Base-by-base conservation (phyloP, 164 flowering plant species). In the Aristolochia contorta region DNA sequence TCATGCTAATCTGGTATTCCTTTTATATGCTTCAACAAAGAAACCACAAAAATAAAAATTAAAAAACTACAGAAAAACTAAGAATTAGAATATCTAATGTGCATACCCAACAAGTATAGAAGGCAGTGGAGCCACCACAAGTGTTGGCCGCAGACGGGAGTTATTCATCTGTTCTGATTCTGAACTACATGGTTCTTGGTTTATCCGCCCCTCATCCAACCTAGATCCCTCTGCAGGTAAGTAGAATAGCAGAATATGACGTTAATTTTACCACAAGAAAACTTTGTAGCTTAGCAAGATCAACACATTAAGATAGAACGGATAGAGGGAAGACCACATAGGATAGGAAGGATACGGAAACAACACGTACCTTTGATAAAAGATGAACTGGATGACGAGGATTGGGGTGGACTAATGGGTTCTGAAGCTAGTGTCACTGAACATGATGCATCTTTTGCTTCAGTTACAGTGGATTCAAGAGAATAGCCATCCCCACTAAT, bases 71-170 rank as follows among this genome's bases (percentile, higher is more conserved):
- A 13, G 16, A 21, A 37, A 23, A 16, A 32, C 0, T 32, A 62
- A 20, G 16, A 21, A 37, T 5, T 37, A 23, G 19, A 18, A 24
- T 46, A 4, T 23, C 58, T 25, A 21, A 62, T 19, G 43, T 7
- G 22, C 85, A 65, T 88, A 94, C 99, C 99, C 99, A 67, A 94
- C 89, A 77, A 94, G 99, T 61, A 94, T 79, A 57, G 97, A 77
- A 67, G 99, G 97, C 67, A 77, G 73, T 23, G 97, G 96, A 75
- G 89, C 76, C 49, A 76, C 87, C 75, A 72, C 61, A 51, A 86
- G 66, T 60, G 95, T 78, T 19, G 93, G 86, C 63, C 80, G 76
- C 16, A 75, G 74, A 54, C 87, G 78, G 57, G 80, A 75, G 56
- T 56, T 32, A 67, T 65, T 63, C 25, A 64, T 58, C 66, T 80